Conservation (phyloP, 1,284 basidiomycete species). For the Puccinia sorghi region DNA sequence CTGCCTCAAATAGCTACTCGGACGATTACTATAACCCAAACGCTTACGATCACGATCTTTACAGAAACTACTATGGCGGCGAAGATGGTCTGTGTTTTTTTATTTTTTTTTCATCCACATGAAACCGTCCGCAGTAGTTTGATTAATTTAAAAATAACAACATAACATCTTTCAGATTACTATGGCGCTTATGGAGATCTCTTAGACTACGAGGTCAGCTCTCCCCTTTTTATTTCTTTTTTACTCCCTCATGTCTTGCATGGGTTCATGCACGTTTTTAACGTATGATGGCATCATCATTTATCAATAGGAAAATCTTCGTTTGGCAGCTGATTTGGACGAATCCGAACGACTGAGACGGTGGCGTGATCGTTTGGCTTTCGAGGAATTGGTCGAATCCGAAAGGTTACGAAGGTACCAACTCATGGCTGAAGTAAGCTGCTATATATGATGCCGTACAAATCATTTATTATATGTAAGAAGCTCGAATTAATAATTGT, state of each 20-base stretch:
- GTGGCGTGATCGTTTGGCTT: constrained; percentile 46
- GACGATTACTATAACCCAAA: constrained; percentile 48
- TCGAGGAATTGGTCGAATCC: constrained; percentile 47
- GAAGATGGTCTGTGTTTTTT: constrained; percentile 42
- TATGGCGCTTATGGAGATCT: constrained; percentile 50
- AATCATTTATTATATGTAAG: too few relatives aligned
- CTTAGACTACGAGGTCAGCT: constrained; percentile 42
- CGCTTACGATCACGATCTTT: constrained; percentile 47
- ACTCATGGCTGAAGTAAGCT: constrained; percentile 48
- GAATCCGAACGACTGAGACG: constrained; percentile 44
- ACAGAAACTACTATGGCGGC: constrained; percentile 39
- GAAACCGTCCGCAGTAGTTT: neutral
- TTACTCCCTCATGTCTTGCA: too few relatives aligned
- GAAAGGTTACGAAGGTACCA: constrained; percentile 43
- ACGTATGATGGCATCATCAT: neutral
- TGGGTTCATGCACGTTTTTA: neutral
- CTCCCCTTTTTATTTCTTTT: neutral
- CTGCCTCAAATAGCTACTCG: constrained; percentile 1
- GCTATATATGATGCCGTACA: too few relatives aligned
- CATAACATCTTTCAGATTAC: constrained; percentile 27
- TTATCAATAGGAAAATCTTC: constrained; percentile 33
- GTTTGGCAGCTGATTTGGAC: constrained; percentile 41
- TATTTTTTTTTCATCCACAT: neutral
- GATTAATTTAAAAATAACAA: neutral
- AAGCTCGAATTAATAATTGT: too few relatives aligned